Conservation (phyloP, 225 moss, liverwort and hornwort species). For the Rhytidiadelphus loreus region DNA sequence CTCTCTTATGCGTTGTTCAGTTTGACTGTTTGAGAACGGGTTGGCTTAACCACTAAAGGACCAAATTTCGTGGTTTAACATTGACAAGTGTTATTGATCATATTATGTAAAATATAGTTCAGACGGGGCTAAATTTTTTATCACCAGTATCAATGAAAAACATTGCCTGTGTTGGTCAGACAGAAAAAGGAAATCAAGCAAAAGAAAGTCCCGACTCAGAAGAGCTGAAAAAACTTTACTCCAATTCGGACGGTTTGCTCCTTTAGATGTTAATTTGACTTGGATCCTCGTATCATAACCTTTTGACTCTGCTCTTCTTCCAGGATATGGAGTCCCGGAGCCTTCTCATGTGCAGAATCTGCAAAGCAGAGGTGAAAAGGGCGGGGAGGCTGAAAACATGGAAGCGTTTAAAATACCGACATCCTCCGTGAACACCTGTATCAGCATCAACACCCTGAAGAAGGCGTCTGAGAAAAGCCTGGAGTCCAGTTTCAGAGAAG, state of each 20-base stretch:
- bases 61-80: too few relatives aligned
- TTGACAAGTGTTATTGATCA: not conserved
- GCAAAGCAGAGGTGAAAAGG: not conserved
- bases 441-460: slow-evolving; percentile 40
- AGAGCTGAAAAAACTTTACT: not conserved
- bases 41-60: not conserved
- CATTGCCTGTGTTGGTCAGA: not conserved
- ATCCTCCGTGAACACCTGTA: slow-evolving; percentile 39
- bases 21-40: not conserved
- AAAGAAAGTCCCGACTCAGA: not conserved
- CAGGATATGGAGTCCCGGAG: slow-evolving; percentile 17
- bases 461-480: slow-evolving; percentile 28
- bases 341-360: not conserved
- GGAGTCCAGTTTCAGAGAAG: slow-evolving; percentile 28
- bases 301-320: not conserved
- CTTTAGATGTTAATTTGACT: too few relatives aligned
- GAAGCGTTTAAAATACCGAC: slow-evolving; percentile 10
- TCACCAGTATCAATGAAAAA: too few relatives aligned
- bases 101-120: not conserved
- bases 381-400: slow-evolving; percentile 16
- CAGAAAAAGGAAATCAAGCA: not conserved
- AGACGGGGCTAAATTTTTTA: not conserved
- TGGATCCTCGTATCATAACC: not conserved
- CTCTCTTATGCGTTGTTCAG: not conserved
- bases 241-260: too few relatives aligned